phyloP scores from a whole-genome alignment of 495 filamentous ascomycete species.

The Platismatia glauca region DNA sequence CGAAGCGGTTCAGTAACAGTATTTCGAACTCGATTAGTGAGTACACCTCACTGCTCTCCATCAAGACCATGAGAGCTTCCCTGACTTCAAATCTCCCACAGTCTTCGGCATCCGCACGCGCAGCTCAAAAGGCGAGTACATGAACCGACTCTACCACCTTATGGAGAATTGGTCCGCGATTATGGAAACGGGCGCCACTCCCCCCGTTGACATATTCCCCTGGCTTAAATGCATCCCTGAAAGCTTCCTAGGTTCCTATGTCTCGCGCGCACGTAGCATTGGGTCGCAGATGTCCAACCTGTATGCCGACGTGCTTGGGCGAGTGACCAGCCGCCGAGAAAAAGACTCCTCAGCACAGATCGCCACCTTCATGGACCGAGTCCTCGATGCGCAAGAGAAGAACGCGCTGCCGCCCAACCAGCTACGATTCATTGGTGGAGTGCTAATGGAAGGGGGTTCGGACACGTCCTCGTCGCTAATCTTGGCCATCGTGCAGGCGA shows the following conservation, averaged over 20 bases:
- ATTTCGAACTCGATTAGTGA: background rate
- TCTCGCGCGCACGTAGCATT: background rate
- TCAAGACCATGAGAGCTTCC: background rate
- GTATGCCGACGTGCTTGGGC: background rate
- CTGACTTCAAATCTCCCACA: too few species aligned
- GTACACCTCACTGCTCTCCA: background rate
- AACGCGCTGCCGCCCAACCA: background rate
- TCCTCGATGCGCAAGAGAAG: background rate
- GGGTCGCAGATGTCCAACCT: background rate
- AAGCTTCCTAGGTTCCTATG: background rate
- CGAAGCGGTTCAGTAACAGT: constrained; percentile 1
- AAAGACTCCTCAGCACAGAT: background rate
- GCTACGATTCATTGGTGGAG: background rate
- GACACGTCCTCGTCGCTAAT: constrained; percentile 1
- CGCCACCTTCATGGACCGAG: background rate
- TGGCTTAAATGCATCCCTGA: background rate
- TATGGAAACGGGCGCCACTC: background rate
- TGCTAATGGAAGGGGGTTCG: background rate
- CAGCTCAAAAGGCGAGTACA: background rate
- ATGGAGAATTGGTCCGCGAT: background rate
- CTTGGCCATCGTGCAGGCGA: background rate
- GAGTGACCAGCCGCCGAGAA: background rate
- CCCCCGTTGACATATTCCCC: background rate
- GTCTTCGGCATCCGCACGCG: background rate
- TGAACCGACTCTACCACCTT: background rate